Conservation (phyloP, 192 early-diverging fungal species). For the Podila minutissima region DNA sequence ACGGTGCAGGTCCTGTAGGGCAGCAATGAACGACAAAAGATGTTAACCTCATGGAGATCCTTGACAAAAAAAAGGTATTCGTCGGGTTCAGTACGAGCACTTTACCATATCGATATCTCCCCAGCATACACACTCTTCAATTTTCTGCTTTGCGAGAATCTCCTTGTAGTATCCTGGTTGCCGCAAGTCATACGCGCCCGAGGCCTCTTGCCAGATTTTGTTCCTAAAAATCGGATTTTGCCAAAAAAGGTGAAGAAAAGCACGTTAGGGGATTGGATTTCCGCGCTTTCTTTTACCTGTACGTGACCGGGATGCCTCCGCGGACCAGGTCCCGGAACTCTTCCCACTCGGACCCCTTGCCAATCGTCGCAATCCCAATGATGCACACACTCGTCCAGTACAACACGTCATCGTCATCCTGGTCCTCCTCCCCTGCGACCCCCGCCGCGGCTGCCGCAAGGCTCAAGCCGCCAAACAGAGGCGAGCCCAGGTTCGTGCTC, state of each 20-base stretch:
- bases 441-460: constrained; percentile 7
- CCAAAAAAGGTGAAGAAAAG: too few species aligned
- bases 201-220: constrained; percentile 49
- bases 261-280: too few species aligned
- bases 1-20: constrained; percentile 35
- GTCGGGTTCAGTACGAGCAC: neutral
- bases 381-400: constrained; percentile 50
- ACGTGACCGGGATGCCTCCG: constrained; percentile 46
- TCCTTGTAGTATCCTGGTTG: constrained; percentile 44
- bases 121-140: constrained; percentile 37
- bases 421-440: constrained; percentile 16
- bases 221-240: constrained; percentile 10
- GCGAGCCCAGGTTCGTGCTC: constrained; percentile 22
- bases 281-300: constrained; percentile 3
- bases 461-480: constrained; percentile 39
- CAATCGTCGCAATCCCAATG: constrained; percentile 48
- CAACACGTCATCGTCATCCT: constrained; percentile 42
- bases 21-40: neutral
- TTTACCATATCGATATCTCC: constrained; percentile 44
- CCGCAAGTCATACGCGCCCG: constrained; percentile 37
- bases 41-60: neutral
- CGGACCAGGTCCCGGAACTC: constrained; percentile 43
- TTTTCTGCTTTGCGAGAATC: constrained; percentile 17
- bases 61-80: neutral
- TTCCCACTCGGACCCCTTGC: constrained; percentile 47